These are phyloP conservation scores for Cudoniella acicularis DNA, from an alignment of 495 filamentous ascomycete genomes.

Conservation along the genomic window DNA sequence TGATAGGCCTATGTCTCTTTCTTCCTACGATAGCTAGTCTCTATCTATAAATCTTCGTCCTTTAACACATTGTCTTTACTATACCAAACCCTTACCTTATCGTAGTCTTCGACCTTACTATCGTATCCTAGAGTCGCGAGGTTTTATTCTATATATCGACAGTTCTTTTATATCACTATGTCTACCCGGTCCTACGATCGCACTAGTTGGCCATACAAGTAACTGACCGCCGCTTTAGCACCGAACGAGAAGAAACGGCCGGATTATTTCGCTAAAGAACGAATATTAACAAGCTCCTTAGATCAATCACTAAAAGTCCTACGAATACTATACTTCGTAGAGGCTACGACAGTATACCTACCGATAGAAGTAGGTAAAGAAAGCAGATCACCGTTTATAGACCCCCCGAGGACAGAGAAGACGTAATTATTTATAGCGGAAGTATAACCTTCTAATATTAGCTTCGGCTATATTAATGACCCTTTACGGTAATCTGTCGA, in stretches of 20 bases:
- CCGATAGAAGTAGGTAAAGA: conserved; percentile 59
- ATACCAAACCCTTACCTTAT: neutral
- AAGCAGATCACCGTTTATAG: conserved; percentile 61
- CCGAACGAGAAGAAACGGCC: conserved; percentile 45
- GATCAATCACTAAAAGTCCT: conserved; percentile 60
- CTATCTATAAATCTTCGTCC: conserved; percentile 35
- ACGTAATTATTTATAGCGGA: conserved; percentile 54
- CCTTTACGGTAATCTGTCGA: conserved; percentile 44
- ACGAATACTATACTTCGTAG: conserved; percentile 81
- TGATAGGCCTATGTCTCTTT: too few relatives aligned
- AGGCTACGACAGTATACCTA: conserved; percentile 84
- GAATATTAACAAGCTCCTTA: conserved; percentile 43
- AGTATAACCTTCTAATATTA: conserved; percentile 74
- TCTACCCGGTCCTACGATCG: too few relatives aligned
- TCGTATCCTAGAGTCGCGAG: too few relatives aligned
- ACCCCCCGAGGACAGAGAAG: conserved; percentile 50
- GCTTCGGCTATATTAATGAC: conserved; percentile 81
- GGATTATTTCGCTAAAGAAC: conserved; percentile 39
- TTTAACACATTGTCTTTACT: too few relatives aligned
- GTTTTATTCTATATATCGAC: too few relatives aligned
- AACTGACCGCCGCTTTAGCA: too few relatives aligned
- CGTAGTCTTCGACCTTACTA: conserved; percentile 23
- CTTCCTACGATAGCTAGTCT: conserved; percentile 51
- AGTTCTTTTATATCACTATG: too few relatives aligned
- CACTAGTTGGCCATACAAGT: too few relatives aligned